phyloP scores from a whole-genome alignment of 345 rosid species.

The Abelmoschus esculentus region DNA sequence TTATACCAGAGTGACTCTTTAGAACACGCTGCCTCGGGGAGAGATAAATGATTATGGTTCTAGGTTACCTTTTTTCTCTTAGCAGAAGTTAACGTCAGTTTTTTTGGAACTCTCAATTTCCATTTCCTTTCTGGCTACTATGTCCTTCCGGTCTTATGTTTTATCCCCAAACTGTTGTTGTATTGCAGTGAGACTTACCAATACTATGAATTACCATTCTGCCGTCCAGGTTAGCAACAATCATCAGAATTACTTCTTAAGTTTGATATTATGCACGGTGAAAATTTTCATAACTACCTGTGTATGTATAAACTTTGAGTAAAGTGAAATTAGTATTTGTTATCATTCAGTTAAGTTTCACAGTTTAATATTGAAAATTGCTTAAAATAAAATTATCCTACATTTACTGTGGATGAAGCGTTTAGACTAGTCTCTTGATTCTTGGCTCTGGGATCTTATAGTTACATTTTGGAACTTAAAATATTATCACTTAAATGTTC shows the following conservation, averaged over 20 bases:
- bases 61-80: background rate
- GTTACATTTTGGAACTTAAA: background rate
- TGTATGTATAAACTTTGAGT: background rate
- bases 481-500: background rate
- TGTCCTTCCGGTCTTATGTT: background rate
- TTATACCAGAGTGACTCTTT: background rate
- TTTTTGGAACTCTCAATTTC: background rate
- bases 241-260: background rate
- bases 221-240: conserved; percentile 64
- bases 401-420: background rate
- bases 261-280: background rate
- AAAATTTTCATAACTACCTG: background rate
- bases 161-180: background rate
- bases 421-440: background rate
- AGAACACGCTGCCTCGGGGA: background rate
- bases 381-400: background rate
- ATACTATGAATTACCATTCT: conserved; percentile 72
- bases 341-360: background rate
- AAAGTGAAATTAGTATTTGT: background rate
- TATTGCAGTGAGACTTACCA: conserved; percentile 75
- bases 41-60: background rate
- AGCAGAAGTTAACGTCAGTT: background rate
- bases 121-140: background rate
- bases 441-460: background rate
- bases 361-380: background rate